Conservation (phyloP, 1,139 yeast genomes). For the Candida tropicalis region DNA sequence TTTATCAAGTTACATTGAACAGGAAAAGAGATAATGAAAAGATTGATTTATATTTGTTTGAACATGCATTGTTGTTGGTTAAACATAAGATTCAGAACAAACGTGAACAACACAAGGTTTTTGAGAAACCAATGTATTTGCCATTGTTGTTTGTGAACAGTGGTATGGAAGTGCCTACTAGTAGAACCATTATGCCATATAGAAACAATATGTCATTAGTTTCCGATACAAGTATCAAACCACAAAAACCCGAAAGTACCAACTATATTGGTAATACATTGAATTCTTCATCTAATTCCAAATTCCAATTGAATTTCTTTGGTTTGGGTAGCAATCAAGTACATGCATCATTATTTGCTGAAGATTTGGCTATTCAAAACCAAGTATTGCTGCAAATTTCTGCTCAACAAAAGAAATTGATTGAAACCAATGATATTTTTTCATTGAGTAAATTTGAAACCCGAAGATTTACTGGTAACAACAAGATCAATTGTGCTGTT, state of each 20-base stretch:
- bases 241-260: conserved; percentile 30
- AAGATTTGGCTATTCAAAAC: conserved; percentile 65
- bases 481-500: conserved; percentile 84
- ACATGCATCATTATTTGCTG: conserved; percentile 49
- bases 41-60: conserved; percentile 82
- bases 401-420: conserved; percentile 73
- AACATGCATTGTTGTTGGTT: conserved; percentile 83
- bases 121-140: conserved; percentile 89
- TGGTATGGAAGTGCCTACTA: conserved; percentile 74
- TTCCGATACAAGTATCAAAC: conserved; percentile 38
- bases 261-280: conserved; percentile 33
- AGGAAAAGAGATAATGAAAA: conserved; percentile 77
- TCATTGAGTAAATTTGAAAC: conserved; percentile 75
- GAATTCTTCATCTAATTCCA: conserved; percentile 25
- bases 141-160: conserved; percentile 78
- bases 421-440: conserved; percentile 76
- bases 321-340: conserved; percentile 50
- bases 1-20: conserved; percentile 72
- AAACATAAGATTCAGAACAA: conserved; percentile 87
- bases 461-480: conserved; percentile 69
- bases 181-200: conserved; percentile 47
- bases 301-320: conserved; percentile 51
- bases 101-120: conserved; percentile 88
- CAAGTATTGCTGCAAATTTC: conserved; percentile 80
- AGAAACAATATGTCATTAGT: conserved; percentile 42